These are phyloP conservation scores for Pleurotus salmoneostramineus DNA, from an alignment of 768 basidiomycete species.

Conservation along the genomic window DNA sequence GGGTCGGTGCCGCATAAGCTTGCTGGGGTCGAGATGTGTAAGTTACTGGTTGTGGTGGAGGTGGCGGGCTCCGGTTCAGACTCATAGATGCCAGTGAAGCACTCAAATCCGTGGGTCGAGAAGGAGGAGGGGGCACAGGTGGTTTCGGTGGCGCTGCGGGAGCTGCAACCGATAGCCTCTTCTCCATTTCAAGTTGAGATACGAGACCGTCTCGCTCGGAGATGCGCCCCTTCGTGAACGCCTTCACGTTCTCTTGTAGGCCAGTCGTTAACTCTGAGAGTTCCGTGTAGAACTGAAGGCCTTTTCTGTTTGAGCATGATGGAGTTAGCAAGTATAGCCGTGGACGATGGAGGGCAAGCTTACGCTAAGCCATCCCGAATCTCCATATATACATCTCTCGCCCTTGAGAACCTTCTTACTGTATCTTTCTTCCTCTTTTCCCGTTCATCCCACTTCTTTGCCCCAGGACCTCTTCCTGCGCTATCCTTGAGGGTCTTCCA, in stretches of 20 bases:
- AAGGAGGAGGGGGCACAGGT: constrained; percentile 42
- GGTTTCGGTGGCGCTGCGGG: constrained; percentile 42
- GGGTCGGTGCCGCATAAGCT: constrained; percentile 10
- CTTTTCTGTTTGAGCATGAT: constrained; percentile 53
- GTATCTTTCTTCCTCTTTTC: constrained; percentile 78
- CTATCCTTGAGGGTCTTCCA: constrained; percentile 74
- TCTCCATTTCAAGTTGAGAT: constrained; percentile 69
- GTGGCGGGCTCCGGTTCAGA: constrained; percentile 28
- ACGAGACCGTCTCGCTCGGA: constrained; percentile 69
- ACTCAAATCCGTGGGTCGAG: constrained; percentile 31
- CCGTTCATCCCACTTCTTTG: constrained; percentile 77
- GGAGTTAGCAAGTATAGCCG: constrained; percentile 10
- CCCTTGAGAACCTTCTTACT: constrained; percentile 65
- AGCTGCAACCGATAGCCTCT: constrained; percentile 45
- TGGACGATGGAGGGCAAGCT: constrained; percentile 25
- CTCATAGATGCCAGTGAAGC: constrained; percentile 57
- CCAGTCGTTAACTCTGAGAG: constrained; percentile 59
- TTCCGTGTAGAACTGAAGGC: constrained; percentile 84
- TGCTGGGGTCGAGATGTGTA: constrained; percentile 15
- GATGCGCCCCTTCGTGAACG: constrained; percentile 60
- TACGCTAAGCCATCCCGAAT: constrained; percentile 81
- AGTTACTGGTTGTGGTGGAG: constrained; percentile 20
- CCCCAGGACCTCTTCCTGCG: constrained; percentile 72
- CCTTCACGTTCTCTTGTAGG: constrained; percentile 54
- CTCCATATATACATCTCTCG: constrained; percentile 83